phyloP scores from a whole-genome alignment of 208 protist species.

The Acanthamoeba triangularis region DNA sequence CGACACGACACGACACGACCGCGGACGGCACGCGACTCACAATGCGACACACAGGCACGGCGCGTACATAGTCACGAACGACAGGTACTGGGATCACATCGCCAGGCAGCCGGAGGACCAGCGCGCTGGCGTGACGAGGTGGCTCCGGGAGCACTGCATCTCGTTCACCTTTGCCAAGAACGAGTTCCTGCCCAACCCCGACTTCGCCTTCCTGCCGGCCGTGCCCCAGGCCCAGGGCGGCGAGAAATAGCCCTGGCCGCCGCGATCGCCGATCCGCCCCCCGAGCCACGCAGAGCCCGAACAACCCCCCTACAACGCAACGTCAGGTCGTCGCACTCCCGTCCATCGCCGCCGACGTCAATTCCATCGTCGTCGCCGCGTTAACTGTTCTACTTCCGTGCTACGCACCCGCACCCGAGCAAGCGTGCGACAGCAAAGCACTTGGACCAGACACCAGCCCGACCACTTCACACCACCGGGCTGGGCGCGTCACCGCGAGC shows the following conservation, averaged over 20 bases:
- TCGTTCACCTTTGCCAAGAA: conserved; percentile 89
- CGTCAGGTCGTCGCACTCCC: too few relatives aligned
- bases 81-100: conserved; percentile 88
- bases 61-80: conserved; percentile 89
- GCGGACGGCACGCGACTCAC: too few relatives aligned
- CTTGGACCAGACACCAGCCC: too few relatives aligned
- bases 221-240: background rate
- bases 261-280: background rate
- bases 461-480: too few relatives aligned
- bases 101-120: conserved; percentile 78
- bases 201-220: conserved; percentile 78
- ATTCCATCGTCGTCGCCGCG: too few relatives aligned
- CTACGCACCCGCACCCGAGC: too few relatives aligned
- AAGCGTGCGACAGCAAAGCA: too few relatives aligned
- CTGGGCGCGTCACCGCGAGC: too few relatives aligned
- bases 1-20: too few relatives aligned
- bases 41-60: conserved; percentile 39
- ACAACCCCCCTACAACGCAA: background rate
- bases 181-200: conserved; percentile 88
- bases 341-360: too few relatives aligned
- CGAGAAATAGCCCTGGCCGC: background rate
- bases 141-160: conserved; percentile 87
- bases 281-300: background rate
- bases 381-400: too few relatives aligned
- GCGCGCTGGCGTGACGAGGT: conserved; percentile 35